phyloP scores from a whole-genome alignment of 1,284 basidiomycete genomes.

The Sporisorium iseilematis-ciliati region DNA sequence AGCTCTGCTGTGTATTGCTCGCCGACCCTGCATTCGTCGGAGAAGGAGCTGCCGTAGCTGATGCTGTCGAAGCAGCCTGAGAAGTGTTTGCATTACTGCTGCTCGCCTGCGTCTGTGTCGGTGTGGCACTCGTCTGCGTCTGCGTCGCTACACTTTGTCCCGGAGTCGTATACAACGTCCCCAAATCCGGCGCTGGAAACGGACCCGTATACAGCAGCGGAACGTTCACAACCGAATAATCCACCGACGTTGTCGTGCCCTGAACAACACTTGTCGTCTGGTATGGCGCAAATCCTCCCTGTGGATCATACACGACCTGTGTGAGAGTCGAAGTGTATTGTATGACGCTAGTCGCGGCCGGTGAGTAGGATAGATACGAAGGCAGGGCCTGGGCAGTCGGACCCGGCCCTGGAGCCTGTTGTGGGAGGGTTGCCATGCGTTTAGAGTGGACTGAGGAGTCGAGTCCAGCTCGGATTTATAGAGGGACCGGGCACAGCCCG shows the following conservation, averaged over 20 bases:
- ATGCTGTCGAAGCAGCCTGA: neutral
- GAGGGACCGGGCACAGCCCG: conserved; percentile 37
- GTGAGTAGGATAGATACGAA: conserved; percentile 60
- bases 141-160: conserved; percentile 25
- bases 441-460: neutral
- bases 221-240: conserved; percentile 53
- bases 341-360: conserved; percentile 31
- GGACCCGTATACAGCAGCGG: conserved; percentile 61
- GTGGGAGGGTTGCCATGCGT: conserved; percentile 50
- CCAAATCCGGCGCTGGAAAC: conserved; percentile 53
- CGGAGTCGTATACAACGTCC: conserved; percentile 55
- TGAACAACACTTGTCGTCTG: conserved; percentile 34
- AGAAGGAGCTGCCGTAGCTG: no score
- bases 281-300: conserved; percentile 47
- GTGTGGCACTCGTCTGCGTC: conserved; percentile 4
- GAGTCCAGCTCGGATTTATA: conserved; percentile 29
- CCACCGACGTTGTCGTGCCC: conserved; percentile 42
- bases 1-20: no score
- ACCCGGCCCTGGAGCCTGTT: conserved; percentile 57
- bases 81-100: neutral
- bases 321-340: conserved; percentile 43
- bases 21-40: no score
- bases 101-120: neutral
- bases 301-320: conserved; percentile 55
- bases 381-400: conserved; percentile 60